phyloP scores from a whole-genome alignment of 768 basidiomycete genomes.

The Fomitopsis pulvina region DNA sequence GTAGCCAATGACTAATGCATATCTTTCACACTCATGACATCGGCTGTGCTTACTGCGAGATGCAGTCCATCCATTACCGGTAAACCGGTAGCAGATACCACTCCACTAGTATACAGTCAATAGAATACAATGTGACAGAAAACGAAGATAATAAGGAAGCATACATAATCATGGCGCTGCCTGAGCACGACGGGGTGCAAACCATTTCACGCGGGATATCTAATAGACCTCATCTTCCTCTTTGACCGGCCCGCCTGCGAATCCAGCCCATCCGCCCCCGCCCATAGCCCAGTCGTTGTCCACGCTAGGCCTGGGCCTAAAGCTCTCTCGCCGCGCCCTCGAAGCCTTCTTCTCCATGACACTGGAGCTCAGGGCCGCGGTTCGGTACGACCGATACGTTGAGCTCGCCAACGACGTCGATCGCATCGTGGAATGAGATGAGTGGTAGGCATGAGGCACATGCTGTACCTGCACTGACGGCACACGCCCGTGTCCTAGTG shows the following conservation, averaged over 20 bases:
- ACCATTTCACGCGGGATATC: background rate
- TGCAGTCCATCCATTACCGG: no score
- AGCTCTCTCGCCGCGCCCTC: conserved; percentile 66
- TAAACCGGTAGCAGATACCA: no score
- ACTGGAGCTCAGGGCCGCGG: conserved; percentile 14
- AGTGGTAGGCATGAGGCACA: conserved; percentile 17
- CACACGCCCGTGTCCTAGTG: conserved; percentile 46
- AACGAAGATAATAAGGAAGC: background rate
- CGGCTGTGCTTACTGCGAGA: no score
- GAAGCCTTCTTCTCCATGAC: conserved; percentile 40
- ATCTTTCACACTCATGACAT: no score
- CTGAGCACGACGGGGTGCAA: background rate
- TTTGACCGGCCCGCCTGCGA: conserved; percentile 23
- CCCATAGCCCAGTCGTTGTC: conserved; percentile 32
- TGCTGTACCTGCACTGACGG: conserved; percentile 27
- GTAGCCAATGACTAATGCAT: no score
- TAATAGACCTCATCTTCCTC: conserved; percentile 27
- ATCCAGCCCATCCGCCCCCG: conserved; percentile 19
- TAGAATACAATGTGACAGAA: background rate
- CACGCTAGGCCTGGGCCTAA: conserved; percentile 72
- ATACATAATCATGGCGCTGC: background rate
- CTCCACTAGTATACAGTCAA: background rate
- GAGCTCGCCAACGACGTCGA: conserved; percentile 14
- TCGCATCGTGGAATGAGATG: conserved; percentile 6
- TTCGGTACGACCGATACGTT: conserved; percentile 14